A percentile compares a stretch with the other conserved stretches of the same genome.
phyloP scores from a whole-genome alignment of 805 yeast genomes.

The Starmerella lactis-condensi region DNA sequence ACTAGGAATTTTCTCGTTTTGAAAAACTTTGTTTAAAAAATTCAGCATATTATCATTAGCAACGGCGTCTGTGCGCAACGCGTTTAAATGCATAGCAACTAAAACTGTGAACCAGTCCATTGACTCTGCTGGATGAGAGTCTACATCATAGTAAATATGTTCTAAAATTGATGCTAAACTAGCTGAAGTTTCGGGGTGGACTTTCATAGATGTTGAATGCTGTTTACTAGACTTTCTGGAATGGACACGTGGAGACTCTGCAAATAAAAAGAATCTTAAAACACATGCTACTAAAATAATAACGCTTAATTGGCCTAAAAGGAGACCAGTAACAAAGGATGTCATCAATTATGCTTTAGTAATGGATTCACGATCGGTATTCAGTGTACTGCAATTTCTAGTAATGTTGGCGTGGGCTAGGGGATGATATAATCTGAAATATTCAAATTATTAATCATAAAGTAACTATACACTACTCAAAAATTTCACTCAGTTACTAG shows the following conservation, averaged over 20 bases:
- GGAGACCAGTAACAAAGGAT: constrained; percentile 23
- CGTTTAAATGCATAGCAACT: constrained; percentile 76
- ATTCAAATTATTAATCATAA: neutral
- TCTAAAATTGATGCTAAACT: constrained; percentile 41
- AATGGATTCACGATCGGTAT: neutral
- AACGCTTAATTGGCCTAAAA: constrained; percentile 27
- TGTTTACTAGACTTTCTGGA: neutral
- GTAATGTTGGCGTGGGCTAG: too few relatives aligned
- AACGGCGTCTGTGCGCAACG: constrained; percentile 75
- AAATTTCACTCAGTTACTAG: too few relatives aligned
- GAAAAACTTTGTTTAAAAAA: constrained; percentile 49
- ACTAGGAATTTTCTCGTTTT: constrained; percentile 49
- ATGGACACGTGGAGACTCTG: constrained; percentile 18
- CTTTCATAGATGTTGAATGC: constrained; percentile 17
- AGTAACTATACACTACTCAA: too few relatives aligned
- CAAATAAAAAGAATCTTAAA: constrained; percentile 27
- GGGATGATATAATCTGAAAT: constrained; percentile 4
- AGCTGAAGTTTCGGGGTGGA: constrained; percentile 17
- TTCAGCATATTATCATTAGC: constrained; percentile 68
- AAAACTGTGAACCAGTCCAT: constrained; percentile 93
- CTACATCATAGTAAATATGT: constrained; percentile 81
- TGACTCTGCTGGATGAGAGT: constrained; percentile 72
- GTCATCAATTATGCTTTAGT: constrained; percentile 12
- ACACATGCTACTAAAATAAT: constrained; percentile 23
- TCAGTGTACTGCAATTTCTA: too few relatives aligned